phyloP scores from a whole-genome alignment of 2,329 filamentous ascomycete species.

The Thelonectria blattea region DNA sequence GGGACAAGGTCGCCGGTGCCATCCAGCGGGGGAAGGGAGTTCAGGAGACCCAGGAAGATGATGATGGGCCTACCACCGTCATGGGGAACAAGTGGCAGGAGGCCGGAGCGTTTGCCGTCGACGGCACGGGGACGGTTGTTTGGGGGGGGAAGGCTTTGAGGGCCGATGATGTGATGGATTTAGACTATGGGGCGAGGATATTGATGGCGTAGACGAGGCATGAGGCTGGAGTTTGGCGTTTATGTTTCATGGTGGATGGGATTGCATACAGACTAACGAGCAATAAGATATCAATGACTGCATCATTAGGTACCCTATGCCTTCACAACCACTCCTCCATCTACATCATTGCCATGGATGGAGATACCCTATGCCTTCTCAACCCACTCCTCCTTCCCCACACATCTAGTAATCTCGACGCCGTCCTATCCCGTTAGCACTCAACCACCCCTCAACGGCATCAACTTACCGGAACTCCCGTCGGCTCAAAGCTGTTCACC shows the following conservation, averaged over 20 bases:
- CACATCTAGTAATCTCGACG: slow-evolving; percentile 69
- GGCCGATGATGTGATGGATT: slow-evolving; percentile 58
- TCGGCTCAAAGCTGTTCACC: slow-evolving; percentile 70
- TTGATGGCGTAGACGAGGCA: slow-evolving; percentile 26
- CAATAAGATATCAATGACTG: no score
- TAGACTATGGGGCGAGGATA: slow-evolving; percentile 57
- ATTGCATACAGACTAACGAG: no score
- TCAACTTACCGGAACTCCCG: slow-evolving; percentile 65
- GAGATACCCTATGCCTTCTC: slow-evolving; percentile 2
- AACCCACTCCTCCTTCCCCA: slow-evolving; percentile 43
- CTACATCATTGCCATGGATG: no score
- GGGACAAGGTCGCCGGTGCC: slow-evolving; percentile 55
- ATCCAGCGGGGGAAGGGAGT: slow-evolving; percentile 46
- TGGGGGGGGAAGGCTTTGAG: slow-evolving; percentile 56
- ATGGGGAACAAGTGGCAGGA: slow-evolving; percentile 65
- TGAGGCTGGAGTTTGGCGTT: slow-evolving; percentile 17
- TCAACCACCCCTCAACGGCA: background rate
- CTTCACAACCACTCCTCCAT: no score
- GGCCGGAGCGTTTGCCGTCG: slow-evolving; percentile 57
- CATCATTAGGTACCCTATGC: no score
- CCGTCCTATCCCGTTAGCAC: slow-evolving; percentile 58
- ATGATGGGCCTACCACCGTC: slow-evolving; percentile 49
- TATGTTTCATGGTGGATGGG: no score
- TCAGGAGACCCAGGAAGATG: slow-evolving; percentile 31
- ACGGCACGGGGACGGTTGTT: slow-evolving; percentile 55